phyloP scores from a whole-genome alignment of 331 rosid species.

The Saraca asoca region DNA sequence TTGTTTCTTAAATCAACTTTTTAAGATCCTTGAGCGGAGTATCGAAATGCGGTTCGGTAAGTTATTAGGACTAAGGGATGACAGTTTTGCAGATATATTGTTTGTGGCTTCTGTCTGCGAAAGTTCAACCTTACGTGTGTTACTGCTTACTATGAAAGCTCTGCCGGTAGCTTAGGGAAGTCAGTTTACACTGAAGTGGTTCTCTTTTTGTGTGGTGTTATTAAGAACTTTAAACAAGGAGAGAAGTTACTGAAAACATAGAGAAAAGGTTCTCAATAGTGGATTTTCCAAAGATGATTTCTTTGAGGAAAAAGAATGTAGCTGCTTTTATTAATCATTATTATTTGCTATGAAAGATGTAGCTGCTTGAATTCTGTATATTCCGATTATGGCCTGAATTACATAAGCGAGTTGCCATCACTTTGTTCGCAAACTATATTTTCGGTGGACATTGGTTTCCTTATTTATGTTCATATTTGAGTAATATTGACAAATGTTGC shows the following conservation, averaged over 20 bases:
- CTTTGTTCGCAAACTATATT: too few species aligned
- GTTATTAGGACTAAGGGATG: background rate
- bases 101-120: too few species aligned
- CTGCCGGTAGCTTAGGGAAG: background rate
- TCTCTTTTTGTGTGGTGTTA: slow-evolving; percentile 31
- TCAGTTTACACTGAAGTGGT: background rate
- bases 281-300: too few species aligned
- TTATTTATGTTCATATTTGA: too few species aligned
- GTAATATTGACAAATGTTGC: too few species aligned
- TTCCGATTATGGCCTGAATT: too few species aligned
- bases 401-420: too few species aligned
- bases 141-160: background rate
- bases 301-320: too few species aligned
- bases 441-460: too few species aligned
- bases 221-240: slow-evolving; percentile 11
- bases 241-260: background rate
- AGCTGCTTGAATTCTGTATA: too few species aligned
- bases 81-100: slow-evolving; percentile 24
- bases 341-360: too few species aligned
- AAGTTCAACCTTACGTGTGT: background rate
- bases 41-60: background rate
- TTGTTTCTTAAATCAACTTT: background rate
- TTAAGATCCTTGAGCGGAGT: background rate
- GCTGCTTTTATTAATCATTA: too few species aligned
- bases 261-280: background rate